phyloP scores from a whole-genome alignment of 164 flowering plant genomes.

The Stephania japonica region DNA sequence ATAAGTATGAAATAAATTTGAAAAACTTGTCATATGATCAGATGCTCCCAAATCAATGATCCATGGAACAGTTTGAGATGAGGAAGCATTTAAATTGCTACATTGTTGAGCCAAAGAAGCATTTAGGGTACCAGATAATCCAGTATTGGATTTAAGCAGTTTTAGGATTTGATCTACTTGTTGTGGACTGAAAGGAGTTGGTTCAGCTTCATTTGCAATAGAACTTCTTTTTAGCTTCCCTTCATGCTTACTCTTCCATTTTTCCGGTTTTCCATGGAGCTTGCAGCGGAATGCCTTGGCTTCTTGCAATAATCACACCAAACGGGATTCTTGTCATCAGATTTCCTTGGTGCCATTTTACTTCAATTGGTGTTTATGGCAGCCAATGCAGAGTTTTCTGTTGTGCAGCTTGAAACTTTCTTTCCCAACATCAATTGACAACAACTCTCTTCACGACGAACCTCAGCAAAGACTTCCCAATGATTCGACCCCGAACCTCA shows the following conservation, averaged over 20 bases:
- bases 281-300: constrained; percentile 11
- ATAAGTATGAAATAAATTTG: not conserved
- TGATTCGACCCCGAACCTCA: constrained; percentile 5
- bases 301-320: constrained; percentile 13
- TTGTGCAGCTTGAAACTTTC: not conserved
- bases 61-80: not conserved
- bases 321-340: no score
- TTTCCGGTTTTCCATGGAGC: constrained; percentile 12
- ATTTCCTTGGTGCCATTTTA: no score
- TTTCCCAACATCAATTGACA: not conserved
- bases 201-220: not conserved
- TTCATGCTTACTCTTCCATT: constrained; percentile 3
- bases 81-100: not conserved
- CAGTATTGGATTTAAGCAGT: no score
- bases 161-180: no score
- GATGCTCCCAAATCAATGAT: not conserved
- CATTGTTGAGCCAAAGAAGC: no score
- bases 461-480: not conserved
- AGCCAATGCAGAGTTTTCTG: not conserved
- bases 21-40: not conserved
- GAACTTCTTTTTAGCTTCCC: not conserved
- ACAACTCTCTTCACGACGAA: not conserved
- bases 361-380: not conserved
- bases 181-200: no score
- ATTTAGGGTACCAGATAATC: no score